Evolutionary conservation across 441 rosid species (phyloP), one percentile per base, ranked within the genome.

Genomic region (Arabidopsis hybrid): DNA sequence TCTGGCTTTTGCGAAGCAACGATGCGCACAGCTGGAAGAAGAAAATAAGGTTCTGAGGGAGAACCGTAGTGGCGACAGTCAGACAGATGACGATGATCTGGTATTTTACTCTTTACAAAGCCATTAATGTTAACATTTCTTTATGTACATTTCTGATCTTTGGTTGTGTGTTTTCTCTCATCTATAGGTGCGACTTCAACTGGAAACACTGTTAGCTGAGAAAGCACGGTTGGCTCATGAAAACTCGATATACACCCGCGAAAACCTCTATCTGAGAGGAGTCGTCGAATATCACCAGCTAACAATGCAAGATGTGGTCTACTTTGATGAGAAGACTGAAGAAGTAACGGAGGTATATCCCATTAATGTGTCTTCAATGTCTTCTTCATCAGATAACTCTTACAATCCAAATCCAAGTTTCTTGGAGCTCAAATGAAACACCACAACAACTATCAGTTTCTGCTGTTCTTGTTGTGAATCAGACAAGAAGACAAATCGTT

Each of bases 271-370:
- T 78, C 82, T 88, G 56, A 79, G 89, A 82, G 92, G 87, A 79
- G 87, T 88, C 34, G 87, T 88, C 10, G 92, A 88, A 81, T 88
- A 85, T 73, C 92, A 85, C 72, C 92, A 88, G 78, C 84, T 88
- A 53, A 86, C 88, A 6, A 88, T 88, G 92, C 92, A 88, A 51
- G 92, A 88, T 75, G 90, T 88, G 59, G 78, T 88, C 31, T 88
- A 88, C 80, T 82, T 86, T 78, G 90, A 88, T 55, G 92, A 88
- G 80, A 81, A 79, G 55, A 77, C 83, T 34, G 92, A 88, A 80
- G 87, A 88, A 72, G 90, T 88, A 39, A 88, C 84, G 35, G 92
- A 88, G 86, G 89, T 88, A 31, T 83, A 88, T 74, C 93, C 92
- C 12, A 67, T 78, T 57, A 87, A 77, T 72, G 80, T 78, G 36